Conservation (phyloP, 257 asterid species). For the Vinca minor region DNA sequence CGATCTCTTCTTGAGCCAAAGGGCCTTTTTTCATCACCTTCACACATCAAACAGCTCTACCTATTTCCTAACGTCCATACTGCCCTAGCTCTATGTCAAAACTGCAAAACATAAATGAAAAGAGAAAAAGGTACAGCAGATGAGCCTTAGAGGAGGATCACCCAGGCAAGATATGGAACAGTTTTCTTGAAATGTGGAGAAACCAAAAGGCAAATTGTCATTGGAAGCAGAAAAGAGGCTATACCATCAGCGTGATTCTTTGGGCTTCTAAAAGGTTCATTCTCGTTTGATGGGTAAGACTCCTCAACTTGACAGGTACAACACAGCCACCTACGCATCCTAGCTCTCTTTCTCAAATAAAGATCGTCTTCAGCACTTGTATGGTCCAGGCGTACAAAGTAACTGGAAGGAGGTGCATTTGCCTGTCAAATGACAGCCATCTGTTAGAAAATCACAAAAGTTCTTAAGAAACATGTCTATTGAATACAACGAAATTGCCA, state of each 20-base stretch:
- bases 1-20: not conserved
- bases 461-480: not conserved
- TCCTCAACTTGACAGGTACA: slow-evolving; percentile 67
- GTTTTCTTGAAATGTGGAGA: not conserved
- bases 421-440: slow-evolving; percentile 29
- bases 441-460: not conserved
- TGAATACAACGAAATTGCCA: not conserved
- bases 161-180: not conserved
- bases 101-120: not conserved
- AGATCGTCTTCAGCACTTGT: slow-evolving; percentile 41
- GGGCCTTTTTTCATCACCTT: not conserved
- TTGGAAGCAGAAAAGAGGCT: slow-evolving; percentile 10
- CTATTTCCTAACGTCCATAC: not conserved
- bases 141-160: not conserved
- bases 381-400: slow-evolving; percentile 48
- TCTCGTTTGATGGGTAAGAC: slow-evolving; percentile 49
- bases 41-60: not conserved
- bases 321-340: slow-evolving; percentile 92
- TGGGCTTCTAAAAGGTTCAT: slow-evolving; percentile 67
- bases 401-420: slow-evolving; percentile 65
- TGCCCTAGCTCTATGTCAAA: not conserved
- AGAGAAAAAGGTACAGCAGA: not conserved
- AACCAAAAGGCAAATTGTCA: not conserved
- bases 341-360: slow-evolving; percentile 50
- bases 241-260: slow-evolving; percentile 52